Evolutionary conservation across 352 stramenopile species (phyloP), one percentile per base, ranked within the genome.

Genomic region (Pythium plurisporium): DNA sequence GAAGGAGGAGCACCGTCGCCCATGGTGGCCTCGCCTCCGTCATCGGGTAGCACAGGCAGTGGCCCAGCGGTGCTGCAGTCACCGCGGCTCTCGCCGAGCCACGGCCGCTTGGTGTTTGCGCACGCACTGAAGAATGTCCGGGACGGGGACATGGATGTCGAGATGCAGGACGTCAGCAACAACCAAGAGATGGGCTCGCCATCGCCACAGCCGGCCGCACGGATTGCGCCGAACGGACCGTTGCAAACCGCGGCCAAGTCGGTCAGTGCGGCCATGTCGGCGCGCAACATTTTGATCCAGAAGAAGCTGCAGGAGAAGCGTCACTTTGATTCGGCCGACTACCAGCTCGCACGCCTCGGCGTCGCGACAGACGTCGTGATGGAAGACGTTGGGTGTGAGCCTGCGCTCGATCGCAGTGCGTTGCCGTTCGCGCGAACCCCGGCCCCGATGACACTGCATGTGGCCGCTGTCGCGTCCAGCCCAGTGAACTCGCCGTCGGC

Each of bases 261-360:
- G 2, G 29, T 36, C 0, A 76, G 62, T 41, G 73, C 72, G 14
- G 73, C 76, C 0, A 44, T 70, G 29, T 76, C 80, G 5, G 81
- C 69, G 14, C 69, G 81, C 30, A 88, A 86, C 54, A 76, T 87
- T 15, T 54, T 93, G 33, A 76, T 93, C 25, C 79, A 86, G 55
- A 77, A 74, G 36, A 90, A 90, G 40, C 56, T 94, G 33, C 73
- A 80, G 30, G 80, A 80, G 62, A 85, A 89, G 50, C 65, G 70
- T 43, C 67, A 79, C 25, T 89, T 91, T 44, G 79, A 91, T 64
- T 91, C 81, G 56, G 81, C 78, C 8, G 83, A 93, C 54, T 91
- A 87, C 57, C 80, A 90, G 54, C 70, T 90, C 30, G 65, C 76
- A 7, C 68, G 65, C 31, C 51, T 66, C 0, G 50, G 64, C 11